Base-by-base conservation (phyloP, 2,329 filamentous ascomycete genomes). In the Scolecobasidium constrictum region DNA sequence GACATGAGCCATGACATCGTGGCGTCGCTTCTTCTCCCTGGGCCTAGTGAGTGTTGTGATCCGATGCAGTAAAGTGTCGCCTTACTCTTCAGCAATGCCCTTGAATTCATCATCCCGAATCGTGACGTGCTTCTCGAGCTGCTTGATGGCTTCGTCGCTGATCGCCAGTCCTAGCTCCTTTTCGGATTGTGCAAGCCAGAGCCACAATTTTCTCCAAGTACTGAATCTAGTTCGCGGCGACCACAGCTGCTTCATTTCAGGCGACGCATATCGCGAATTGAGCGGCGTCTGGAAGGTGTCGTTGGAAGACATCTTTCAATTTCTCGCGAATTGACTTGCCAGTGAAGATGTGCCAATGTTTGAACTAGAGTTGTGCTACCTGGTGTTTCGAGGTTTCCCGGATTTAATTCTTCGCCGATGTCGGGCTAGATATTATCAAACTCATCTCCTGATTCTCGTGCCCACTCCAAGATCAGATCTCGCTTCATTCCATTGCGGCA, bases 141-240 rank as follows among this genome's bases (percentile, higher is more conserved):
- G 65, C 44, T 56, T 48, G 42, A 71, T 60, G 1, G 67, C 68
- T 33, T 88, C 72, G n/a, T 76, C 73, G 12, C 75, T 78, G 57
- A 94, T 88, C 35, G 65, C 58, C 37, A 94, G 74, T 3, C 86
- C 86, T 2, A 94, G 73, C 61, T 88, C 82, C 60, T 79, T 80
- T 68, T 94, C 82, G 7, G 75, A 71, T 68, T 94, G 81, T 18
- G 87, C 87, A 9, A 94, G 81, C 64, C 73, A 79, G 35, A 90
- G 68, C 88, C 88, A 95, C 15, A 94, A 76, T 59, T 84, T 73
- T 49, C 87, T 78, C 86, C 86, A 93, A 43, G 78, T 86, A 34
- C 77, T 80, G 60, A 80, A 78, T 21, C 86, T 74, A 42, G 77
- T 81, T 35, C 86, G 77, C 46, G 81, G 40, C 26, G 34, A 41